Base-by-base conservation (phyloP, 2,329 filamentous ascomycete species). In the Zymoseptoria pseudotritici region DNA sequence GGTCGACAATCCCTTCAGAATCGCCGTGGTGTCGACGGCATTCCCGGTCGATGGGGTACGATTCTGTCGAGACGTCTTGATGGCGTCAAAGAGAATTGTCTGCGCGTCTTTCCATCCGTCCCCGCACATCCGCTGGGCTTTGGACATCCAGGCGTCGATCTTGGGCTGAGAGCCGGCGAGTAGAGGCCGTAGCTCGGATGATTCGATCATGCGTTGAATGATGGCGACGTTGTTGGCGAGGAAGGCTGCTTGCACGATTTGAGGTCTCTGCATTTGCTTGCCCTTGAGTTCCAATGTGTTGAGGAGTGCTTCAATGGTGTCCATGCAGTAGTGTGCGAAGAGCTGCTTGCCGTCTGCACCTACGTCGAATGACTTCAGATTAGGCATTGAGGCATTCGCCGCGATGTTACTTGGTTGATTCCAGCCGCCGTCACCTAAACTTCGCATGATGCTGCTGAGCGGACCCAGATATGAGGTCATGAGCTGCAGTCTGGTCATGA, bases 341-440 rank as follows among this genome's bases (percentile, higher is more conserved):
- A 99, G 86, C 57, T 93, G 86, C 64, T 86, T 86, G 29, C 92
- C 92, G 70, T 97, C 92, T 3, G 92, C 91, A 13, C 89, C 87
- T 36, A 97, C 86, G 70, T 97, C 93, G 70, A 96, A 90, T 0
- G 90, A 88, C 11, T 86, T 84, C 29, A 91, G 79, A 56, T 87
- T 89, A 0, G 88, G 87, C 20, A 87, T 83, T 26, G 83, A 83
- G 50, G 89, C 85, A 4, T 79, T 79, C 6, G 83, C 84, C 3
- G 82, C 82, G 10, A 83, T 82, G 9, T 77, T 75, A 20, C 74
- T 78, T 3, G 81, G 80, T 62, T 84, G 85, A 53, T 68, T 57
- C 94, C 94, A 99, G 42, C 93, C 93, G 1, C 92, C 91, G 68
- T 97, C 92, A 19, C 94, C 94, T 9, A 99, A 78, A 0, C 92